Conservation (phyloP, 805 yeast species). For the Candida oleophila region DNA sequence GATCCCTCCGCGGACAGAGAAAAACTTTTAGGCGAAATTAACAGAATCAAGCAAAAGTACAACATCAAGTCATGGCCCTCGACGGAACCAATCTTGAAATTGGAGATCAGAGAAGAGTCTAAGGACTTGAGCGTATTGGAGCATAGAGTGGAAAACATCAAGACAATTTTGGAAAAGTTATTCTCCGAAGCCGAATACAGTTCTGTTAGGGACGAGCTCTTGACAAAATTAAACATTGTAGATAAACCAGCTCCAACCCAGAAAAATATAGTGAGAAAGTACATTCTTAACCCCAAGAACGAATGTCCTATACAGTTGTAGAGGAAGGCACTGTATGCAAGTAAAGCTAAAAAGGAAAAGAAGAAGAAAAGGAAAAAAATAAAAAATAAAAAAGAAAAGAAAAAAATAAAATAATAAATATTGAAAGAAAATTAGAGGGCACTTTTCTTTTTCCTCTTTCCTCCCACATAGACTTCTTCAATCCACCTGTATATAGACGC, state of each 20-base stretch:
- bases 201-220: slow-evolving; percentile 20
- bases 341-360: not conserved
- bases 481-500: too few relatives aligned
- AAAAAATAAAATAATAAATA: too few relatives aligned
- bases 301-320: slow-evolving; percentile 19
- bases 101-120: slow-evolving; percentile 26
- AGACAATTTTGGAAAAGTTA: slow-evolving; percentile 29
- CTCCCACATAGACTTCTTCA: too few relatives aligned
- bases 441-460: too few relatives aligned
- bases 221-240: slow-evolving; percentile 20
- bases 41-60: slow-evolving; percentile 36
- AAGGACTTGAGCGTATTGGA: slow-evolving; percentile 28
- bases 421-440: too few relatives aligned
- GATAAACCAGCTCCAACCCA: slow-evolving; percentile 41
- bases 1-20: slow-evolving; percentile 19
- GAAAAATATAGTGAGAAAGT: slow-evolving; percentile 74
- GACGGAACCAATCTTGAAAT: slow-evolving; percentile 36
- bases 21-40: slow-evolving; percentile 27
- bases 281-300: slow-evolving; percentile 39
- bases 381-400: too few relatives aligned
- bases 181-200: slow-evolving; percentile 26
- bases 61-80: slow-evolving; percentile 42
- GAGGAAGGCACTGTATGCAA: not conserved
- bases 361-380: too few relatives aligned
- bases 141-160: slow-evolving; percentile 27